phyloP scores from a whole-genome alignment of 2,329 filamentous ascomycete genomes.

The Pestalotiopsis sp. region DNA sequence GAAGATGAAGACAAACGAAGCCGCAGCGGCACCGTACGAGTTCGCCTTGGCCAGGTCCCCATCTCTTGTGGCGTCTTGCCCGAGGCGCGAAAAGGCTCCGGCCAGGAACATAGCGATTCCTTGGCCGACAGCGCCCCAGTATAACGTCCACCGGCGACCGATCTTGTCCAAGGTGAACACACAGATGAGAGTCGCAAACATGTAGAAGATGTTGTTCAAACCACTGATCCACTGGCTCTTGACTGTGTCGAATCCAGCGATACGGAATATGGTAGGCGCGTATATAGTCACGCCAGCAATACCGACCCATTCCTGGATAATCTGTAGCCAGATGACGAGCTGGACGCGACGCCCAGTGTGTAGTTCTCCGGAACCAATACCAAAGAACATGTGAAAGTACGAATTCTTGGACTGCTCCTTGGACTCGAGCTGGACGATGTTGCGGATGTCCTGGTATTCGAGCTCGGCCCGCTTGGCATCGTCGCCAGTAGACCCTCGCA shows the following conservation, averaged over 20 bases:
- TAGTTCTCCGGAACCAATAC: conserved; percentile 64
- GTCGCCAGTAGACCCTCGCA: conserved; percentile 61
- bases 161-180: conserved; percentile 73
- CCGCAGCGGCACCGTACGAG: conserved; percentile 65
- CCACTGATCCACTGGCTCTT: conserved; percentile 68
- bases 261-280: conserved; percentile 62
- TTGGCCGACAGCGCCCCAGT: conserved; percentile 67
- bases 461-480: conserved; percentile 57
- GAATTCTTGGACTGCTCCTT: conserved; percentile 59
- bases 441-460: conserved; percentile 71
- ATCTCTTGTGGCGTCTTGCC: conserved; percentile 47
- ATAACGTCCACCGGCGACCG: conserved; percentile 69
- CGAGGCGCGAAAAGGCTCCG: conserved; percentile 62
- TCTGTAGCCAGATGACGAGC: conserved; percentile 72
- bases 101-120: conserved; percentile 70
- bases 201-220: conserved; percentile 51
- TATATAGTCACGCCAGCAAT: conserved; percentile 69
- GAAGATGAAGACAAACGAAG: conserved; percentile 72
- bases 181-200: conserved; percentile 68
- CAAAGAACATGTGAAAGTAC: conserved; percentile 69
- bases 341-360: conserved; percentile 70
- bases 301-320: conserved; percentile 71
- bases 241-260: conserved; percentile 63
- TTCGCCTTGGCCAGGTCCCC: conserved; percentile 48
- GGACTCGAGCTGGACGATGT: conserved; percentile 63